phyloP scores from a whole-genome alignment of 2,329 filamentous ascomycete species.

The Penicillium sp. region DNA sequence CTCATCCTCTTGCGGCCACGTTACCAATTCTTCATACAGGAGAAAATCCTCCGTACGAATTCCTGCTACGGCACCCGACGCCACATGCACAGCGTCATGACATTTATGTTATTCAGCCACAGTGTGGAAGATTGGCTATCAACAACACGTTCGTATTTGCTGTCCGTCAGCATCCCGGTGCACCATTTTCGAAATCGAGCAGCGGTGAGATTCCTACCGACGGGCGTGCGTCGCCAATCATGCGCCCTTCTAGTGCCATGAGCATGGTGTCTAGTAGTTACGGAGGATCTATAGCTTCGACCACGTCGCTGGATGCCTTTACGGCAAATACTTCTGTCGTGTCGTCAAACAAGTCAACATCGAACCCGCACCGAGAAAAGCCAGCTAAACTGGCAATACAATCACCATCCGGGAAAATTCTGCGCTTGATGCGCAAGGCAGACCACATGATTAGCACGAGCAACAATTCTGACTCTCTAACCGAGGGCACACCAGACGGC shows the following conservation, averaged over 20 bases:
- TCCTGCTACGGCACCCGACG: conserved; percentile 87
- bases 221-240: conserved; percentile 48
- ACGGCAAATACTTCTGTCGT: conserved; percentile 49
- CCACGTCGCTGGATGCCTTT: conserved; percentile 36
- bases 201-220: conserved; percentile 26
- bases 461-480: conserved; percentile 28
- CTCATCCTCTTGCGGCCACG: conserved; percentile 82
- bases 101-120: conserved; percentile 93
- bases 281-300: conserved; percentile 49
- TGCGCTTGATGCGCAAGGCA: conserved; percentile 56
- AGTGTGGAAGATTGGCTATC: conserved; percentile 79
- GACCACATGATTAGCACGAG: conserved; percentile 41
- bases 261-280: conserved; percentile 57
- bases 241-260: conserved; percentile 55
- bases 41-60: conserved; percentile 91
- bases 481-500: conserved; percentile 45
- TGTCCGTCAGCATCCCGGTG: conserved; percentile 84
- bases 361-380: conserved; percentile 53
- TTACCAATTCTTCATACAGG: conserved; percentile 88
- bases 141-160: conserved; percentile 99
- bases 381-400: conserved; percentile 95
- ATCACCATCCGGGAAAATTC: conserved; percentile 88
- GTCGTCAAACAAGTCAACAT: conserved; percentile 41
- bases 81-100: conserved; percentile 97
- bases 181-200: conserved; percentile 30